Percentiles rank a stretch among this genome's conserved stretches.
Evolutionary conservation across 768 basidiomycete genomes (phyloP).

Genomic region (Suillus brevipes): DNA sequence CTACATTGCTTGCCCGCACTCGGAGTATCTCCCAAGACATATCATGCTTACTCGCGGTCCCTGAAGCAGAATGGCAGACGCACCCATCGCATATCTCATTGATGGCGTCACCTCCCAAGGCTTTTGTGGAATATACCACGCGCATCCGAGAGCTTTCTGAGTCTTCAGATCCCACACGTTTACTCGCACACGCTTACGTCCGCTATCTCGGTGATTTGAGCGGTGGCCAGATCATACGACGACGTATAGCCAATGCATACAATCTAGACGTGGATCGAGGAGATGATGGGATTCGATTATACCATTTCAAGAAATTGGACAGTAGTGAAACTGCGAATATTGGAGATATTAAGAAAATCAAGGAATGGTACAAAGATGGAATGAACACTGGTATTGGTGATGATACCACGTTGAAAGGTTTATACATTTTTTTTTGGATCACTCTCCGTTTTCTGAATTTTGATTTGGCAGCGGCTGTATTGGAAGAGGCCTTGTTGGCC

Average conservation of each 20-base stretch:
- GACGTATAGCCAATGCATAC: constrained; percentile 66
- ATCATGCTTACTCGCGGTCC: constrained; percentile 52
- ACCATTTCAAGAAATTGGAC: constrained; percentile 61
- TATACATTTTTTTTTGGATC: no score
- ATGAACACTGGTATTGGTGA: constrained; percentile 39
- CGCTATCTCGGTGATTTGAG: constrained; percentile 80
- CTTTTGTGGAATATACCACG: constrained; percentile 51
- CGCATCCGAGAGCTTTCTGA: constrained; percentile 53
- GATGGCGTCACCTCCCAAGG: constrained; percentile 44
- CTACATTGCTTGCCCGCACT: constrained; percentile 63
- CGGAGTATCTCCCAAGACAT: constrained; percentile 67
- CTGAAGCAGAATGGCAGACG: constrained; percentile 51
- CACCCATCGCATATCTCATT: constrained; percentile 55
- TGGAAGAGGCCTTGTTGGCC: constrained; percentile 46
- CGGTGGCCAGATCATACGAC: constrained; percentile 72
- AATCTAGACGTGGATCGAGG: constrained; percentile 52
- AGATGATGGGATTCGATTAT: constrained; percentile 62
- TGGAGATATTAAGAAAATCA: constrained; percentile 71
- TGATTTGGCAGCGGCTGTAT: constrained; percentile 38
- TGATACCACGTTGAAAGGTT: constrained; percentile 32
- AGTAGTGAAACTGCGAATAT: constrained; percentile 46
- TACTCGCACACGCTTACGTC: constrained; percentile 82
- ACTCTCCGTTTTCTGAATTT: background rate
- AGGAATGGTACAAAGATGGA: constrained; percentile 53
- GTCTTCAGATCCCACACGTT: constrained; percentile 42